Evolutionary conservation across 441 rosid genomes (phyloP).

Genomic region (Geranium incanum): DNA sequence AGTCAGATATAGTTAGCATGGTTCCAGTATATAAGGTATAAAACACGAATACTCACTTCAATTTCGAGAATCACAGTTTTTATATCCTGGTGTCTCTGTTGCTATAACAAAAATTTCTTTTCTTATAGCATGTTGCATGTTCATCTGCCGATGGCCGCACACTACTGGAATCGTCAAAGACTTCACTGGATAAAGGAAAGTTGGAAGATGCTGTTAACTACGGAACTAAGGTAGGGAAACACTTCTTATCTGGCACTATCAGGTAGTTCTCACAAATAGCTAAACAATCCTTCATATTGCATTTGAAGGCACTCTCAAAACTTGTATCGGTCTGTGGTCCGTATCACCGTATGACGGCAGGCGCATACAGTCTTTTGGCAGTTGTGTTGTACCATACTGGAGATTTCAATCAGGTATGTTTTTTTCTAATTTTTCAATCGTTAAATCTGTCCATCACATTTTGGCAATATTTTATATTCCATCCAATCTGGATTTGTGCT

Average conservation of each 20-base stretch:
- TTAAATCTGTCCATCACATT: slow-evolving; percentile 11
- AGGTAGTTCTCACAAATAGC: slow-evolving; percentile 10
- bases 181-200: slow-evolving; percentile 79
- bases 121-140: slow-evolving; percentile 61
- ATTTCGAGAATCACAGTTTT: background rate
- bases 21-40: slow-evolving; percentile 75
- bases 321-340: slow-evolving; percentile 79
- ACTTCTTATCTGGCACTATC: slow-evolving; percentile 10
- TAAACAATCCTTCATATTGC: slow-evolving; percentile 27
- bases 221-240: slow-evolving; percentile 56
- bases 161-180: slow-evolving; percentile 69
- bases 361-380: slow-evolving; percentile 78
- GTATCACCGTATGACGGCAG: slow-evolving; percentile 83
- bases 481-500: background rate
- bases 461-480: background rate
- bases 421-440: slow-evolving; percentile 16
- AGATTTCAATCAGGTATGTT: slow-evolving; percentile 71
- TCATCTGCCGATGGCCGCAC: slow-evolving; percentile 84
- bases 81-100: slow-evolving; percentile 10
- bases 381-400: slow-evolving; percentile 83
- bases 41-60: background rate
- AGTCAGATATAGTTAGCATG: slow-evolving; percentile 67
- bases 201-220: slow-evolving; percentile 75
- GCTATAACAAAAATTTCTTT: slow-evolving; percentile 26
- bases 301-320: slow-evolving; percentile 62